Percentiles rank a stretch among this genome's conserved stretches.
These are phyloP conservation scores for Rhodotorula sp. DNA, from an alignment of 1,284 basidiomycete genomes.

Conservation along the genomic window DNA sequence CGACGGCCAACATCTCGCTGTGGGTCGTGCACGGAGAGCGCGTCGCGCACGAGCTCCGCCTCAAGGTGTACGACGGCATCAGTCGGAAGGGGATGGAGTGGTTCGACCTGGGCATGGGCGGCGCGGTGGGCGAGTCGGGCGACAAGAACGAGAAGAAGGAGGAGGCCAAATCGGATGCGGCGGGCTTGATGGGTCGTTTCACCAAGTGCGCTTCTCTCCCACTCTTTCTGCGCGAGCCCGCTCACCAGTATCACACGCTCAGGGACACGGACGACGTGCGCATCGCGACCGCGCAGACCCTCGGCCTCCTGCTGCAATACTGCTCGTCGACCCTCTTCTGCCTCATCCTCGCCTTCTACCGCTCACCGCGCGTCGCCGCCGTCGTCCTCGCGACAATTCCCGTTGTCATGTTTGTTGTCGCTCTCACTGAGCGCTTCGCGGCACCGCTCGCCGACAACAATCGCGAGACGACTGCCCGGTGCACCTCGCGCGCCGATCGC, in stretches of 20 bases:
- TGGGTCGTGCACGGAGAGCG: slow-evolving; percentile 90
- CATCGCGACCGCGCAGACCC: slow-evolving; percentile 72
- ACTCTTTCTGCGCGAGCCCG: background rate
- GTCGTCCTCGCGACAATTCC: slow-evolving; percentile 92
- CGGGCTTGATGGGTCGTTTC: slow-evolving; percentile 92
- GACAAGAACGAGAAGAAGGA: slow-evolving; percentile 43
- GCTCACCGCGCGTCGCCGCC: slow-evolving; percentile 80
- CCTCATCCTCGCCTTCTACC: slow-evolving; percentile 75
- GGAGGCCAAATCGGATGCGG: slow-evolving; percentile 66
- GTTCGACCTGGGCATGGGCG: slow-evolving; percentile 82
- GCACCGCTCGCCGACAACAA: slow-evolving; percentile 69
- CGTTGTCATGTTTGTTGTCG: slow-evolving; percentile 71
- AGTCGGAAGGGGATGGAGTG: slow-evolving; percentile 74
- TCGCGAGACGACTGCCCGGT: slow-evolving; percentile 65
- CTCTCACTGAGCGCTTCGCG: slow-evolving; percentile 66
- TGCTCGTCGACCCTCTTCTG: slow-evolving; percentile 75
- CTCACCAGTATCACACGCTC: too few relatives aligned
- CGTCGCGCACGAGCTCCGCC: slow-evolving; percentile 69
- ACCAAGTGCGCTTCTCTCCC: slow-evolving; percentile 62
- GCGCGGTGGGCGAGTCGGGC: slow-evolving; percentile 54
- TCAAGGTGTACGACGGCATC: slow-evolving; percentile 69
- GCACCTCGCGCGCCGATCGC: slow-evolving; percentile 77
- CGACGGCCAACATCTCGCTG: slow-evolving; percentile 60
- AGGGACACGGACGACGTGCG: slow-evolving; percentile 96
- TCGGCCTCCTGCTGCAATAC: slow-evolving; percentile 77